phyloP scores from a whole-genome alignment of 2,329 filamentous ascomycete species.

The Arthrobotrys musiformis region DNA sequence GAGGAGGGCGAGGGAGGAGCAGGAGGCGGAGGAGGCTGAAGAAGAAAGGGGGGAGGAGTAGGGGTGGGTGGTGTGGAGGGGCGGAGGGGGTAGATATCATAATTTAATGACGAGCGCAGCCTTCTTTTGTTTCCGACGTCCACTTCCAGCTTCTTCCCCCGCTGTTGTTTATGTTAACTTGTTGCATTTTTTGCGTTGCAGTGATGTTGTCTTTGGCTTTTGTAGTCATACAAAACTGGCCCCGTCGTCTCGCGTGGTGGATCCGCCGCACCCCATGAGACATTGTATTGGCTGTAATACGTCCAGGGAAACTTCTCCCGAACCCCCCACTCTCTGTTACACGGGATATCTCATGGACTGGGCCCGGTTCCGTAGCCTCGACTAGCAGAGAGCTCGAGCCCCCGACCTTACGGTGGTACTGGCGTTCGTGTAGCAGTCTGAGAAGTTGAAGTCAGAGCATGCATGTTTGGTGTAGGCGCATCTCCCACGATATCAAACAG shows the following conservation, averaged over 20 bases:
- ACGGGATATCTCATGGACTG: too few species aligned
- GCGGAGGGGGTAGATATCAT: not conserved
- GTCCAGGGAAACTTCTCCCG: too few species aligned
- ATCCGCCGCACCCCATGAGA: too few species aligned
- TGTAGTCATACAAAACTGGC: not conserved
- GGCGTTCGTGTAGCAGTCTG: too few species aligned
- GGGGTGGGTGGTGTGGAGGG: not conserved
- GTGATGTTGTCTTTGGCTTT: not conserved
- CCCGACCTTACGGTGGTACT: too few species aligned
- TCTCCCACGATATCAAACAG: not conserved
- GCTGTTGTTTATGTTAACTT: not conserved
- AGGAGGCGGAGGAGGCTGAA: not conserved
- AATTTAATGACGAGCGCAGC: too few species aligned
- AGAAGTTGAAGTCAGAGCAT: not conserved
- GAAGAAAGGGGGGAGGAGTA: not conserved
- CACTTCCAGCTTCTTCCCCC: too few species aligned
- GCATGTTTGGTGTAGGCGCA: not conserved
- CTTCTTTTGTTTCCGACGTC: too few species aligned
- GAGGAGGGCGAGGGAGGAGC: not conserved
- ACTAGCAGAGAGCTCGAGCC: too few species aligned
- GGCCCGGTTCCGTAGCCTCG: not conserved
- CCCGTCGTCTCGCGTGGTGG: too few species aligned
- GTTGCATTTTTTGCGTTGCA: conserved; percentile 28
- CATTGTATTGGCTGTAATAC: too few species aligned
- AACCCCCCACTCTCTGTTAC: too few species aligned